phyloP scores from a whole-genome alignment of 495 filamentous ascomycete species.

The Emericellopsis terricola region DNA sequence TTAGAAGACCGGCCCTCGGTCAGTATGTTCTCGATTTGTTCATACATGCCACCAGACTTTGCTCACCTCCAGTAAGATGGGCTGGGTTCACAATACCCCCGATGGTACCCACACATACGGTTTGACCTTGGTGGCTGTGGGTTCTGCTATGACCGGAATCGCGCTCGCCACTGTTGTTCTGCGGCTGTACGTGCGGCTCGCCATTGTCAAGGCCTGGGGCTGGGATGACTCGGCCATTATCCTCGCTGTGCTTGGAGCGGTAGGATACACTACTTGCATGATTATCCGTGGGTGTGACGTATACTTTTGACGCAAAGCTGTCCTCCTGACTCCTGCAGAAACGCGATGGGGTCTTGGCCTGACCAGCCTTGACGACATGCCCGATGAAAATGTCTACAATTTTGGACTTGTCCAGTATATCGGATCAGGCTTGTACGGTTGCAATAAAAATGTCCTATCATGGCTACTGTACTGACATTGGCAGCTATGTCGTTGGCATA shows the following conservation, averaged over 20 bases:
- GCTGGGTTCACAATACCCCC: conserved; percentile 22
- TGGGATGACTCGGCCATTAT: conserved; percentile 5
- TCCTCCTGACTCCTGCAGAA: conserved; percentile 8
- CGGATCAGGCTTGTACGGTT: conserved; percentile 23
- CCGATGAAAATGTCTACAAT: conserved; percentile 14
- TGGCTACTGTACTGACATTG: no score
- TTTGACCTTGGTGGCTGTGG: conserved; percentile 15
- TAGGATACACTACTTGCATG: conserved; percentile 12
- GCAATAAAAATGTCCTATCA: no score
- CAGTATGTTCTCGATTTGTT: no score
- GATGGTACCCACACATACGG: conserved; percentile 17
- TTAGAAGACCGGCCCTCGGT: no score
- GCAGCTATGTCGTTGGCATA: conserved; percentile 24
- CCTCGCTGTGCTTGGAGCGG: conserved; percentile 5
- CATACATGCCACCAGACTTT: no score
- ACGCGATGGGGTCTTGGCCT: conserved; percentile 25
- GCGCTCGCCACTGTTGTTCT: conserved; percentile 17
- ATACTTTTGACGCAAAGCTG: background rate
- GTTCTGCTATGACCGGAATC: conserved; percentile 12
- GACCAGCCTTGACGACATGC: conserved; percentile 12
- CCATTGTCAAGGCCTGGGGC: conserved; percentile 16
- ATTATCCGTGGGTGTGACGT: conserved; percentile 11
- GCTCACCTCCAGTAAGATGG: conserved; percentile 17
- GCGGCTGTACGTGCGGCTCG: conserved; percentile 16
- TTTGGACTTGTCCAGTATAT: conserved; percentile 23